Conservation (phyloP, 495 filamentous ascomycete genomes). For the Cairneyella variabilis region DNA sequence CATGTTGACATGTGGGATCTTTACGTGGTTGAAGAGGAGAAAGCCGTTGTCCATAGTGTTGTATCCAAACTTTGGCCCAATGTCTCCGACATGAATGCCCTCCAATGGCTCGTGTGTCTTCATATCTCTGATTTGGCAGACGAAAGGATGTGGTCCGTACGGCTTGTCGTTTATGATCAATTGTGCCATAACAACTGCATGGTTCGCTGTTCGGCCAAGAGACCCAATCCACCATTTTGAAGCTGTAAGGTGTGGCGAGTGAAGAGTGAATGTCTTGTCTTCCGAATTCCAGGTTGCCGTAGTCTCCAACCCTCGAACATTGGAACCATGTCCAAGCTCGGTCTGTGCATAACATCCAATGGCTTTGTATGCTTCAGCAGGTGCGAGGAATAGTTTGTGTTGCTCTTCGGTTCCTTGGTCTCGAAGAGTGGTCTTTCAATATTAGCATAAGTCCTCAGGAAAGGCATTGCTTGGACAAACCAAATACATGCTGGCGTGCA, state of each 20-base stretch:
- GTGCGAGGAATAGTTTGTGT: constrained; percentile 61
- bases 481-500: constrained; percentile 67
- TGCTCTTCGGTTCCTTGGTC: constrained; percentile 70
- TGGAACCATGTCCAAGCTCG: constrained; percentile 70
- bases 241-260: constrained; percentile 62
- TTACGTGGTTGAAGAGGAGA: constrained; percentile 66
- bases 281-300: constrained; percentile 65
- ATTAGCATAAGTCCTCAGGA: constrained; percentile 13
- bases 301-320: constrained; percentile 71
- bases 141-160: constrained; percentile 71
- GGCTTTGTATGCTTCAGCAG: constrained; percentile 58
- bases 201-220: constrained; percentile 66
- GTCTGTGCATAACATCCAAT: constrained; percentile 78
- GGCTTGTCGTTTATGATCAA: constrained; percentile 58
- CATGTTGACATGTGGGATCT: constrained; percentile 68
- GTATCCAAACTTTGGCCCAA: constrained; percentile 72
- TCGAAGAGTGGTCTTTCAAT: constrained; percentile 53
- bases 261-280: constrained; percentile 65
- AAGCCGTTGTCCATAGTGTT: constrained; percentile 76
- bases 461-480: constrained; percentile 6
- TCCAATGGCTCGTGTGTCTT: constrained; percentile 67
- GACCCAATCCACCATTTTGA: constrained; percentile 82
- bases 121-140: constrained; percentile 68
- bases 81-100: constrained; percentile 67
- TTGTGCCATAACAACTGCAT: constrained; percentile 74